Percentiles rank a stretch among this genome's conserved stretches.
Evolutionary conservation across 176 grass and related monocot species (phyloP).

Genomic region (Musa schizocarpa): DNA sequence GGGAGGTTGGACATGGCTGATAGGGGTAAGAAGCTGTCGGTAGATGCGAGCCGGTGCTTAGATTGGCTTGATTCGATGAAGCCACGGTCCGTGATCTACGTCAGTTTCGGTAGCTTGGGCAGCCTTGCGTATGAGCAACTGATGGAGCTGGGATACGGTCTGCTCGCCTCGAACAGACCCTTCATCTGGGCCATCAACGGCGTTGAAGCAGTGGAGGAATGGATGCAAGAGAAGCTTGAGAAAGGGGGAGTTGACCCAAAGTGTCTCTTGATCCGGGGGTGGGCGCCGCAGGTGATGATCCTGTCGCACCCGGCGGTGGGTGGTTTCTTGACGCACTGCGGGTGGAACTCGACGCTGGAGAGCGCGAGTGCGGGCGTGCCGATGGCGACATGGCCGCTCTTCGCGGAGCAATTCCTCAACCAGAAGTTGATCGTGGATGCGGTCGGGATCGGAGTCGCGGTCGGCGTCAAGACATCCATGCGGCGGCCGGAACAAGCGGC

Average conservation of each 20-base stretch:
- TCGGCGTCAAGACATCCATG: constrained; percentile 28
- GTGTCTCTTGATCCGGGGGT: constrained; percentile 35
- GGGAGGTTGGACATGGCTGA: background rate
- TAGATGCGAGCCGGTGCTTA: constrained; percentile 28
- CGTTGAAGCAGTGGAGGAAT: constrained; percentile 20
- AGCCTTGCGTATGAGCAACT: constrained; percentile 36
- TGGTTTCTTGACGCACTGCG: constrained; percentile 71
- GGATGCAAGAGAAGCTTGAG: constrained; percentile 27
- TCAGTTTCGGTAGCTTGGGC: constrained; percentile 56
- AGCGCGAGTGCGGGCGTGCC: constrained; percentile 43
- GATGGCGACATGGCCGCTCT: constrained; percentile 55
- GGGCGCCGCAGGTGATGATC: constrained; percentile 68
- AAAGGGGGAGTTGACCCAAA: constrained; percentile 6
- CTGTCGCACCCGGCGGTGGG: constrained; percentile 44
- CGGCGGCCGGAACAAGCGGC: background rate
- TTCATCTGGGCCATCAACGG: constrained; percentile 49
- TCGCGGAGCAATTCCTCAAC: constrained; percentile 69
- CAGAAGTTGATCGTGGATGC: constrained; percentile 62
- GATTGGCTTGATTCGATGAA: constrained; percentile 52
- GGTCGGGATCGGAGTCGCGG: constrained; percentile 42
- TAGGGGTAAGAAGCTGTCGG: constrained; percentile 25
- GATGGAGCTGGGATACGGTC: constrained; percentile 45
- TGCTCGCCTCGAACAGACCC: constrained; percentile 31
- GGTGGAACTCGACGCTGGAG: constrained; percentile 79
- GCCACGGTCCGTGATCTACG: constrained; percentile 49